phyloP scores from a whole-genome alignment of 805 yeast species.

The Spathaspora girioi region DNA sequence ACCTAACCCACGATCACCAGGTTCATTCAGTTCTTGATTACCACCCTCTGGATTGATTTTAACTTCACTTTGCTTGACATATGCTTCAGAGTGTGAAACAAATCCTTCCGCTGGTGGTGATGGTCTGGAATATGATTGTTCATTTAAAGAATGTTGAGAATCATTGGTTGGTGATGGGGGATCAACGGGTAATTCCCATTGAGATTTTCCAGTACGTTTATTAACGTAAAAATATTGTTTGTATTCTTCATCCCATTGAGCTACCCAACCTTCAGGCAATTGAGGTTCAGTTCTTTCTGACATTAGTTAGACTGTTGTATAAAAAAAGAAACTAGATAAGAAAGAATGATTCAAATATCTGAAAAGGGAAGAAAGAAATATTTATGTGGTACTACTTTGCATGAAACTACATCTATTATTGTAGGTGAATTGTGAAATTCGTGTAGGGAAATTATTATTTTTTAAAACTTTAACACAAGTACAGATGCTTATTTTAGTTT shows the following conservation, averaged over 20 bases:
- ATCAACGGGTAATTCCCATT: slow-evolving; percentile 25
- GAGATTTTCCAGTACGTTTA: slow-evolving; percentile 21
- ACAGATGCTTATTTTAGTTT: not conserved
- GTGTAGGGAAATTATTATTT: not conserved
- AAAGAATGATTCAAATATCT: not conserved
- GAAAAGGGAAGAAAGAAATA: not conserved
- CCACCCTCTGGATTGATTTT: not conserved
- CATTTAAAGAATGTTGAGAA: not conserved
- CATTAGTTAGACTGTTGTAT: not conserved
- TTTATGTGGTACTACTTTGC: not conserved
- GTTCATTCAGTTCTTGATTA: slow-evolving; percentile 1
- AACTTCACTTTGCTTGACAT: not conserved
- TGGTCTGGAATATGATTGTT: not conserved
- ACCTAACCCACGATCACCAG: slow-evolving; percentile 8
- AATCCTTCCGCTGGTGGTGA: not conserved
- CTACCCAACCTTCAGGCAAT: slow-evolving; percentile 31
- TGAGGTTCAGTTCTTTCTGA: slow-evolving; percentile 8
- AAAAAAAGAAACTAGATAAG: not conserved
- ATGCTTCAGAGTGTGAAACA: not conserved
- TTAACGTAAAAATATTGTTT: slow-evolving; percentile 24
- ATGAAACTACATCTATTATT: not conserved
- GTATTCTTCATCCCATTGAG: slow-evolving; percentile 32
- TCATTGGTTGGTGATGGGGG: slow-evolving; percentile 2
- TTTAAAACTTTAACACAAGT: not conserved
- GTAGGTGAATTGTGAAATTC: not conserved